phyloP scores from a whole-genome alignment of 1,139 yeast genomes.

The Yamadazyma blattariae region DNA sequence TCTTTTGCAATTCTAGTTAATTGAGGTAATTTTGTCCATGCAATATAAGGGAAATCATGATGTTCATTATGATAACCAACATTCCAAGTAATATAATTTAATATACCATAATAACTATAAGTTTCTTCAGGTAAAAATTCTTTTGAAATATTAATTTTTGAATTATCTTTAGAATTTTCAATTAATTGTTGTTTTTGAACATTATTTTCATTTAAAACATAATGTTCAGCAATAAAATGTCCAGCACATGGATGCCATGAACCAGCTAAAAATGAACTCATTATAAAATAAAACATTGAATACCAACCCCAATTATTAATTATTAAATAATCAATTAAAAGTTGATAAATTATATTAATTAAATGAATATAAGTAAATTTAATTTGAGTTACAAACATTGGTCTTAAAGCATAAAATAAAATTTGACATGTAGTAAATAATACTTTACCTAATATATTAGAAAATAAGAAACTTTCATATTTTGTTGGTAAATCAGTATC shows the following conservation, averaged over 20 bases:
- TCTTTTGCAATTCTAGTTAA: slow-evolving; percentile 70
- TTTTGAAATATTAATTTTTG: slow-evolving; percentile 24
- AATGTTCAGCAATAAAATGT: slow-evolving; percentile 92
- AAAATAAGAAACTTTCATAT: slow-evolving; percentile 69
- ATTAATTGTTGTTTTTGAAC: slow-evolving; percentile 23
- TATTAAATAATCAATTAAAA: slow-evolving; percentile 54
- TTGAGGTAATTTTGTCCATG: slow-evolving; percentile 79
- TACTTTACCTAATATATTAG: slow-evolving; percentile 80
- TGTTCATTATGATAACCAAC: slow-evolving; percentile 95
- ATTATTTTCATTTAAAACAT: slow-evolving; percentile 64
- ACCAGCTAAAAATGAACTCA: slow-evolving; percentile 85
- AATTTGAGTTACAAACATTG: slow-evolving; percentile 78
- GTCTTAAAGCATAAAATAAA: slow-evolving; percentile 84
- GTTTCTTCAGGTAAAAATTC: slow-evolving; percentile 67
- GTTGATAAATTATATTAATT: slow-evolving; percentile 62
- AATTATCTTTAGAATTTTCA: slow-evolving; percentile 13
- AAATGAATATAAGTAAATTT: slow-evolving; percentile 74
- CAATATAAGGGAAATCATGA: slow-evolving; percentile 90
- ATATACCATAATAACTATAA: slow-evolving; percentile 80
- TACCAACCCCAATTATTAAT: slow-evolving; percentile 62
- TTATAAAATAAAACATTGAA: slow-evolving; percentile 61
- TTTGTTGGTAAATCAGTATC: slow-evolving; percentile 88
- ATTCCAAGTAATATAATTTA: slow-evolving; percentile 81
- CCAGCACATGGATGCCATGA: slow-evolving; percentile 94
- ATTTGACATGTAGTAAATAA: slow-evolving; percentile 90